phyloP scores from a whole-genome alignment of 345 rosid genomes.

The Gossypium anomalum region DNA sequence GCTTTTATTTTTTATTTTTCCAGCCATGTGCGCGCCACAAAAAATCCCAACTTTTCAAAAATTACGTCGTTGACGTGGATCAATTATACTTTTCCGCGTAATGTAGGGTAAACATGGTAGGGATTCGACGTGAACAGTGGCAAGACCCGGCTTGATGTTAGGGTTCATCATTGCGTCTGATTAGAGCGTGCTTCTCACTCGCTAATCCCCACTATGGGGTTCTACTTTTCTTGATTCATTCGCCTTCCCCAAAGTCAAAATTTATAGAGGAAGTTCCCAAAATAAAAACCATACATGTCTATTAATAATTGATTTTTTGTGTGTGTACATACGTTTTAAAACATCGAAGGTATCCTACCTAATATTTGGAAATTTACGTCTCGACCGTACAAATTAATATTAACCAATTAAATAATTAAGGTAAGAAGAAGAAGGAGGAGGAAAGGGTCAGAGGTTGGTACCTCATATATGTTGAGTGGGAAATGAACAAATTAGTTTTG shows the following conservation, averaged over 20 bases:
- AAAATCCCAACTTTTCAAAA: not conserved
- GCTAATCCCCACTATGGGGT: conserved; percentile 16
- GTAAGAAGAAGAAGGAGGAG: not conserved
- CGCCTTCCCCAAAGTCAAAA: conserved; percentile 15
- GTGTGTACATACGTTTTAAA: not conserved
- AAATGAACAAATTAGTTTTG: not conserved
- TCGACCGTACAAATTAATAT: not conserved
- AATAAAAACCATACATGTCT: no score
- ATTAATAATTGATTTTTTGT: no score
- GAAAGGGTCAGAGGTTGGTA: not conserved
- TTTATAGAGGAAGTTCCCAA: not conserved
- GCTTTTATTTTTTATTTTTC: not conserved
- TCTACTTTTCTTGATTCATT: conserved; percentile 21
- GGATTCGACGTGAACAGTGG: not conserved
- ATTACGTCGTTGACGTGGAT: not conserved
- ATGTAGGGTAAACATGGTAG: not conserved
- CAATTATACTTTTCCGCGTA: not conserved
- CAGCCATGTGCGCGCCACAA: not conserved
- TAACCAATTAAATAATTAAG: not conserved
- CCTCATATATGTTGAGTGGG: not conserved
- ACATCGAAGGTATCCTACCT: not conserved
- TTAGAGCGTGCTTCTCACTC: conserved; percentile 11
- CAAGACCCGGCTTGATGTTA: not conserved
- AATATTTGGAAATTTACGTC: conserved; percentile 3
- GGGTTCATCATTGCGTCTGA: conserved; percentile 15